Evolutionary conservation across 2,329 filamentous ascomycete genomes (phyloP), one percentile per base, ranked within the genome.

Genomic region (Monosporascus ibericus): DNA sequence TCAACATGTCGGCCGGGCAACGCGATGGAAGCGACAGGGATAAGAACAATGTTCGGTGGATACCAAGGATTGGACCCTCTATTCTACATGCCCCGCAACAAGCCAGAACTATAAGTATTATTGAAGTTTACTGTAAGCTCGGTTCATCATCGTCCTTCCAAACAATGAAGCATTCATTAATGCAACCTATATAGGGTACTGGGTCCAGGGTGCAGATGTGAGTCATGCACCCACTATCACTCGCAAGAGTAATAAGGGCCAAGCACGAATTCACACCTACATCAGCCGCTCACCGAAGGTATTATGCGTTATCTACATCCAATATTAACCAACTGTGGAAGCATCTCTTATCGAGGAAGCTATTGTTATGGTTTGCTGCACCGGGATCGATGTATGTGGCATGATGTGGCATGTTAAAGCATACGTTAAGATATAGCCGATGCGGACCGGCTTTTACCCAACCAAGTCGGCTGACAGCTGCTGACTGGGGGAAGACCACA

Each of bases 1-100:
- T 52, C 49, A 39, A 39, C 22, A 46, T n/a, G 55, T 59, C 52
- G 53, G 52, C 57, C 47, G 8, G 47, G 65, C 60, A 64, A 68
- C 65, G 34, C 49, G 20, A 44, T 30, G 20, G 39, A n/a, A 44
- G 18, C 17, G 15, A 27, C 22, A 17, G 22, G 42, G 42, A 24
- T 17, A 17, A 3, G 38, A 8, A 1, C 15, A 4, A 24, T 22
- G 17, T 15, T 44, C 8, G 42, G 14, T 6, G 2, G n/a, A 9
- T 44, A 1, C 42, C 20, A 44, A 44, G 40, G 6, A 18, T 24
- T 20, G 11, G 40, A 17, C 42, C 42, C 42, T 5, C 24, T 27
- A 3, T 25, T 14, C 20, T 44, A n/a, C 42, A 44, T 44, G 24
- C 42, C 24, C 42, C 20, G 11, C 40, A 20, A 18, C 39, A 44